Evolutionary conservation across 352 stramenopile genomes (phyloP), one percentile per base, ranked within the genome.

Genomic region (Globisporangium alternatum): DNA sequence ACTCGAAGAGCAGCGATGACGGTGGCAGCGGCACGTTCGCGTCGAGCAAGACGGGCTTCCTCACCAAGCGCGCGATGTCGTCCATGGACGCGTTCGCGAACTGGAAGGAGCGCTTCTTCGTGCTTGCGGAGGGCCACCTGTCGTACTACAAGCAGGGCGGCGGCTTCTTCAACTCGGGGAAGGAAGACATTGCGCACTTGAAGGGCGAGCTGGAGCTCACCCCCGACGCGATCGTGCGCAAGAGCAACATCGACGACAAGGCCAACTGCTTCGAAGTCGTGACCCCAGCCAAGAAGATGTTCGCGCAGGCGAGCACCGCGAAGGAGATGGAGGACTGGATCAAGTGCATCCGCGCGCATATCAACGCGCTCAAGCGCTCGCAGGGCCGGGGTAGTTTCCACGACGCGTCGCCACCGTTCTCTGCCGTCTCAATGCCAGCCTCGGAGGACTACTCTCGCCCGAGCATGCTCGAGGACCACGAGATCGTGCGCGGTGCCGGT

Each of bases 71-170:
- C 21, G 84, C 86, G 54, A 95, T 95, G 79, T 92, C 84, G 19
- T 90, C 80, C 28, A 95, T 95, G 80, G 86, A 93, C 64, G 86
- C 86, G 7, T 91, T 95, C 54, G 86, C 86, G 25, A 95, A 95
- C 69, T 95, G 86, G 86, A 91, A 92, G 60, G 84, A 93, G 69
- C 84, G 86, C 3, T 95, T 95, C 72, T 95, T 95, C 56, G 86
- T 95, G 59, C 67, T 95, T 10, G 83, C 86, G 0, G 85, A 95
- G 52, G 84, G 83, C 53, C 83, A 93, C 57, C 69, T 95, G 71
- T 91, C 78, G 47, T 95, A 95, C 70, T 95, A 95, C 68, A 95
- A 95, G 56, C 84, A 93, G 31, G 84, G 83, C 33, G 83, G 86
- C 35, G 86, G 86, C 45, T 92, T 95, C 60, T 95, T 95, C 66